A percentile compares a stretch with the other conserved stretches of the same genome.
Evolutionary conservation across 805 yeast genomes (phyloP).

Genomic region (Lachancea lanzarotensis): DNA sequence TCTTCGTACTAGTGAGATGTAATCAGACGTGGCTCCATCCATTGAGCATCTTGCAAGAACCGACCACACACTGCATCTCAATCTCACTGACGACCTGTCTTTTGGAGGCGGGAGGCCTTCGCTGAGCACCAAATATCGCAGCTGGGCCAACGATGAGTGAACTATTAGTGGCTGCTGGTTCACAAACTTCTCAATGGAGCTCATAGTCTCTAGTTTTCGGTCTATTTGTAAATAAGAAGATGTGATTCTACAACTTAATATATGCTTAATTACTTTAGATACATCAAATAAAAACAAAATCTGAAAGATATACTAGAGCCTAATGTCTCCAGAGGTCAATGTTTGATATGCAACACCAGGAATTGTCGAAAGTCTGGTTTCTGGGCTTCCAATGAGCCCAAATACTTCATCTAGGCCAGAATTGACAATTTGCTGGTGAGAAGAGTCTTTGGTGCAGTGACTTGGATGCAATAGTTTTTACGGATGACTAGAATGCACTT

Average conservation of each 20-base stretch:
- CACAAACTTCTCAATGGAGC: slow-evolving; percentile 20
- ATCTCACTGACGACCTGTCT: slow-evolving; percentile 17
- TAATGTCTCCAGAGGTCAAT: neutral
- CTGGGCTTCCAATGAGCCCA: too few species aligned
- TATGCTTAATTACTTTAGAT: too few species aligned
- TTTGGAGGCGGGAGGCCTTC: slow-evolving; percentile 20
- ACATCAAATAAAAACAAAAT: neutral
- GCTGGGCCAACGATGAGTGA: slow-evolving; percentile 24
- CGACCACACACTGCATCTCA: slow-evolving; percentile 72
- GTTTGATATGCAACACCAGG: too few species aligned
- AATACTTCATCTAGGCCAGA: too few species aligned
- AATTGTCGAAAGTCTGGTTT: too few species aligned
- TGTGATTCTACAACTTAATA: neutral
- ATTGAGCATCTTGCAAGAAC: slow-evolving; percentile 62
- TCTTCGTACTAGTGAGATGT: slow-evolving; percentile 44
- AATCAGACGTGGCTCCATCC: slow-evolving; percentile 44
- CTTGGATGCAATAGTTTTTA: too few species aligned
- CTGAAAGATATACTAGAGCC: neutral
- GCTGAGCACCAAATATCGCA: slow-evolving; percentile 22
- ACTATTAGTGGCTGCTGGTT: slow-evolving; percentile 22
- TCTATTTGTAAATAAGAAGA: neutral
- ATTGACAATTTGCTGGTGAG: too few species aligned
- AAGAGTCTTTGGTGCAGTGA: too few species aligned
- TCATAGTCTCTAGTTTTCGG: neutral
- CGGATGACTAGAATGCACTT: too few species aligned